Evolutionary conservation across 441 rosid genomes (phyloP), one percentile per base, ranked within the genome.

Genomic region (Euphorbia schlechtendalii): DNA sequence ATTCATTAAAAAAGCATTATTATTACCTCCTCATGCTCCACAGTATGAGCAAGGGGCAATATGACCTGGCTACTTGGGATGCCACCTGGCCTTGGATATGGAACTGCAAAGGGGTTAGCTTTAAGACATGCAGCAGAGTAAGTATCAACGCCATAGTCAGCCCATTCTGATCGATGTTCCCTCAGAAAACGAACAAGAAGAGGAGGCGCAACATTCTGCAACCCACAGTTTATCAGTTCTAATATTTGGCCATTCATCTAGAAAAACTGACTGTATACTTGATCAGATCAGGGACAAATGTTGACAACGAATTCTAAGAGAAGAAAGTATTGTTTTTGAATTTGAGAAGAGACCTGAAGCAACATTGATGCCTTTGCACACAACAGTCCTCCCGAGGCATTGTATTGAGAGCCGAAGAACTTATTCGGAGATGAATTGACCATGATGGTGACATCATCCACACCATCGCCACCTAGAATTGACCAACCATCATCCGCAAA

Each of bases 111-210:
- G 13, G 96, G 89, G 73, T 82, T 89, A 30, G 93, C 80, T 69
- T 86, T 86, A 43, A 92, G 91, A 41, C 91, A 92, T 21, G 88
- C 82, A 11, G 93, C 87, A 61, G 98, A 85, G 73, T 89, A 91
- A 4, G 85, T 80, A 80, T 91, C 96, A 54, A 91, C 88, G 14
- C 91, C 98, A 64, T 87, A 86, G 78, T 92, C 96, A 56, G 98
- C 96, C 98, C 98, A 92, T 69, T 92, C 96, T 0, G 98, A 89
- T 5, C 98, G 96, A 73, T 92, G 98, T 66, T 92, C 98, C 74
- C 98, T 83, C 64, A 92, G 77, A 77, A 92, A 92, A 20, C 91
- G 89, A 68, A 89, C 87, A 64, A 92, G 83, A 48, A 92, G 77
- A 40, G 90, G 90, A 13, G 96, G 96, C 51, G 98, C 90, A 8